Evolutionary conservation across 257 asterid species (phyloP).

Genomic region (Phtheirospermum japonicum): DNA sequence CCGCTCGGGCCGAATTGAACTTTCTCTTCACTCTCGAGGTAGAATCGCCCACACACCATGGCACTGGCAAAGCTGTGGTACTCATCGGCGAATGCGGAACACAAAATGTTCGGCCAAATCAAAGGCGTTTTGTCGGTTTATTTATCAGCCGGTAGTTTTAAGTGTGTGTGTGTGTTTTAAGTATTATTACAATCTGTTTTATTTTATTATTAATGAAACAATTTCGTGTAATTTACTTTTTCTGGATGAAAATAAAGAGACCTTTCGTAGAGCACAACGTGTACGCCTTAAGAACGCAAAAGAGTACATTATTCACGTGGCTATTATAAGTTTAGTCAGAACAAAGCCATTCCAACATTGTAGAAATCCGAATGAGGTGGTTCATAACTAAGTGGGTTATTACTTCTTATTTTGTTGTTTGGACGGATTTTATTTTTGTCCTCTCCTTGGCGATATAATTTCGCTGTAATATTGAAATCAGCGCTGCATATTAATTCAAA

Average conservation of each 20-base stretch:
- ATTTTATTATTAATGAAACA: neutral
- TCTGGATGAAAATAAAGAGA: conserved; percentile 28
- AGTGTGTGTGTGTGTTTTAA: too few species aligned
- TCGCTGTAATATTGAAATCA: too few species aligned
- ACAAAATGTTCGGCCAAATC: neutral
- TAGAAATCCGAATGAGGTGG: too few species aligned
- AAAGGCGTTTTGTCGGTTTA: too few species aligned
- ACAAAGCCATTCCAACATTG: too few species aligned
- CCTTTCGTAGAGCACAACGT: conserved; percentile 22
- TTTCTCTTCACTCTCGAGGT: conserved; percentile 28
- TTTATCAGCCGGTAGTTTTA: too few species aligned
- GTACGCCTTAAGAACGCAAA: conserved; percentile 11
- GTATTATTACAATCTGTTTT: neutral
- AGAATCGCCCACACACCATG: conserved; percentile 26
- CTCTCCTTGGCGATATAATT: too few species aligned
- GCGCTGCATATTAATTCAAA: too few species aligned
- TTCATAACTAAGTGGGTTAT: too few species aligned
- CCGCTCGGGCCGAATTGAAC: conserved; percentile 41
- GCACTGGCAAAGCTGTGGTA: conserved; percentile 30
- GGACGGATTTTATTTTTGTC: too few species aligned
- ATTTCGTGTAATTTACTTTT: neutral
- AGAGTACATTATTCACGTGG: neutral
- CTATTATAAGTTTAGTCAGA: neutral
- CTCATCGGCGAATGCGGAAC: conserved; percentile 29
- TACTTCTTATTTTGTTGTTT: too few species aligned